Evolutionary conservation across 257 asterid genomes (phyloP).

Genomic region (Solanum paucissectum): DNA sequence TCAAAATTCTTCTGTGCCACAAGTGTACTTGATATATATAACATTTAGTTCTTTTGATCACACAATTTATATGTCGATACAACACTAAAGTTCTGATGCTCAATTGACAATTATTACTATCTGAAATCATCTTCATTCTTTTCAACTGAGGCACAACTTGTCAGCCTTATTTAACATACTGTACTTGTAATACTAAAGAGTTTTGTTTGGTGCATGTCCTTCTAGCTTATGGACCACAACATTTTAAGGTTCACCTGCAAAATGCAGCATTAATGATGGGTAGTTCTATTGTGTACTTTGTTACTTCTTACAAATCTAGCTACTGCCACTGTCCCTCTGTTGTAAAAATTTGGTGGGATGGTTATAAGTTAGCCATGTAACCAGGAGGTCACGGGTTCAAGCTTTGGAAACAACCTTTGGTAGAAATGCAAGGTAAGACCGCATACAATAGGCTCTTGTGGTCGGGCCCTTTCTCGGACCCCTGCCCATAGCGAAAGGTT

Average conservation of each 20-base stretch:
- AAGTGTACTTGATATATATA: background rate
- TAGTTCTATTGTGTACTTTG: background rate
- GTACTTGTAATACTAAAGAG: background rate
- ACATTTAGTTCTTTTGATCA: background rate
- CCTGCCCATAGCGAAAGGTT: too few relatives aligned
- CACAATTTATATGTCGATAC: background rate
- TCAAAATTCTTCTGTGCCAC: background rate
- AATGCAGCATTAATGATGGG: background rate
- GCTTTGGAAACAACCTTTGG: accelerated
- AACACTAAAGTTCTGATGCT: background rate
- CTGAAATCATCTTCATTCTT: background rate
- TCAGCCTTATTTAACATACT: background rate
- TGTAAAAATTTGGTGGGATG: background rate
- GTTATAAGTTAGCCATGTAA: too few relatives aligned
- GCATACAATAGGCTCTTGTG: too few relatives aligned
- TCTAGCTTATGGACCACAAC: background rate
- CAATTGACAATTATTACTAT: background rate
- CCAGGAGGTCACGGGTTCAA: too few relatives aligned
- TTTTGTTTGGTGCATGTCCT: background rate
- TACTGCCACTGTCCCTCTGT: background rate
- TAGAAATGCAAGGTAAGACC: too few relatives aligned
- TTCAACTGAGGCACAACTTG: background rate
- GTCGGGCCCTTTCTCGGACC: too few relatives aligned
- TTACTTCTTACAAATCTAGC: background rate
- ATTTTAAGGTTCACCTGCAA: background rate